Evolutionary conservation across 176 grass and related monocot species (phyloP), one percentile per base, ranked within the genome.

Genomic region (Leersia perrieri): DNA sequence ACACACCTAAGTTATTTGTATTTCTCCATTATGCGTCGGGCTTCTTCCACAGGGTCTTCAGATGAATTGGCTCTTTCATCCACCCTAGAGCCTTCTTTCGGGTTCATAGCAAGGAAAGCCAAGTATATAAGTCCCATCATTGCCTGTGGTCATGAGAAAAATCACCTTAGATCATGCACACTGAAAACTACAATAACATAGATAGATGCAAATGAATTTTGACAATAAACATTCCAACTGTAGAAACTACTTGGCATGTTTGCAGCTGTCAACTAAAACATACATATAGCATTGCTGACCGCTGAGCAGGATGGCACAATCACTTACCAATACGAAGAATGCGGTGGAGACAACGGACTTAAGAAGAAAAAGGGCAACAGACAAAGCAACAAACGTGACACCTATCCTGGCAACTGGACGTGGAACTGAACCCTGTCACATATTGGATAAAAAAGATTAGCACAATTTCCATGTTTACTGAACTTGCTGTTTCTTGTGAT

Each of bases 101-200:
- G 81, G 72, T 95, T 98, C 84, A 95, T 82, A 5, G 88, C 86
- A 7, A 93, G 13, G 70, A 98, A 98, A 11, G 42, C 74, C 18
- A 98, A 89, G 76, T 95, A 98, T 88, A 98, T 89, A 15, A 95
- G 51, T n/a, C 88, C 96, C 92, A 93, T 89, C 96, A 95, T 86
- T 13, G 75, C 88, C 96, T 98, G 88, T 29, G 30, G 81, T 70
- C 64, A 79, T 35, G 31, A 44, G 34, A 83, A 0, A 5, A 9
- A 65, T 74, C 26, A 61, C 51, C 18, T 22, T 30, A 27, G 5
- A 71, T 78, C 14, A 63, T 14, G 55, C 22, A 77, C 7, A 41
- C 51, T 22, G 3, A 72, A 72, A 73, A 18, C 63, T 76, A 36
- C 13, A 72, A 22, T 44, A 18, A 39, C 27, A 40, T 22, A n/a